Conservation (phyloP, 441 rosid species). For the Euphorbia schlechtendalii region DNA sequence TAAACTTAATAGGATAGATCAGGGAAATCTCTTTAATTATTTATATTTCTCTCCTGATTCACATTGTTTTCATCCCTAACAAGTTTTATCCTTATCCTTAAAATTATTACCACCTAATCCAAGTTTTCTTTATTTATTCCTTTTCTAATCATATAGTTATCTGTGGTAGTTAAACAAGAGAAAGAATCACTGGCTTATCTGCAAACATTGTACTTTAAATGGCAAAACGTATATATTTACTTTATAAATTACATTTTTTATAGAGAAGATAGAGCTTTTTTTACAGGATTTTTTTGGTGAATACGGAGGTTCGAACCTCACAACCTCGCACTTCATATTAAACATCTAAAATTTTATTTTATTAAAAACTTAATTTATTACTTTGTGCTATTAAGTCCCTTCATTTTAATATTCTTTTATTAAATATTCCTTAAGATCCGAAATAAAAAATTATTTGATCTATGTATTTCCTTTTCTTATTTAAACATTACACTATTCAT, state of each 20-base stretch:
- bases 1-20: constrained; percentile 20
- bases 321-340: too few species aligned
- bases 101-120: constrained; percentile 23
- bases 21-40: constrained; percentile 20
- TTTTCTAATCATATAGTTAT: constrained; percentile 23
- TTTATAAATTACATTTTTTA: not conserved
- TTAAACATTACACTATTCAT: too few species aligned
- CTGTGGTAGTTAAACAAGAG: not conserved
- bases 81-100: constrained; percentile 44
- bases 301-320: too few species aligned
- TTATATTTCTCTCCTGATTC: not conserved
- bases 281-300: too few species aligned
- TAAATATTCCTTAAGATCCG: too few species aligned
- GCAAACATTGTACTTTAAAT: not conserved
- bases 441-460: too few species aligned
- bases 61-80: not conserved
- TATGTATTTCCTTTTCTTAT: too few species aligned
- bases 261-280: too few species aligned
- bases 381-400: too few species aligned
- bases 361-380: too few species aligned
- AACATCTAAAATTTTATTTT: too few species aligned
- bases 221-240: not conserved
- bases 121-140: not conserved
- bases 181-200: not conserved
- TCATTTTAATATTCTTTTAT: too few species aligned